phyloP scores from a whole-genome alignment of 2,329 filamentous ascomycete genomes.

The Chaetomiaceae sp. region DNA sequence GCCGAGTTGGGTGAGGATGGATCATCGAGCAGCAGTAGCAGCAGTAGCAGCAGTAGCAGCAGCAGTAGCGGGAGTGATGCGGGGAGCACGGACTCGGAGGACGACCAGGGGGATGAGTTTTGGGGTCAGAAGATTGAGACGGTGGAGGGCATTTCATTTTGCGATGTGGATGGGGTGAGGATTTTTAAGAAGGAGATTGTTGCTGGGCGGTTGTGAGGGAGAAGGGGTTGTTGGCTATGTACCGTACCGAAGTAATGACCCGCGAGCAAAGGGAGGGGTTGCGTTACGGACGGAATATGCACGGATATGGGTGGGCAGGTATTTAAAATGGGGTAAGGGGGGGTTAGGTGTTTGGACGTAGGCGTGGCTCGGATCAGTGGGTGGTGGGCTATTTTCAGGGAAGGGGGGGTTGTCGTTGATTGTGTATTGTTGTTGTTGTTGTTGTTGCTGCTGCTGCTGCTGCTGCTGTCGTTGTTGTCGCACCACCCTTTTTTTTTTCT shows the following conservation, averaged over 20 bases:
- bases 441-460: no score
- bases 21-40: no score
- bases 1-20: neutral
- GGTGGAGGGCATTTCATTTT: conserved; percentile 39
- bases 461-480: no score
- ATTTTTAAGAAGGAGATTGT: conserved; percentile 58
- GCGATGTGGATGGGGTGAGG: conserved; percentile 44
- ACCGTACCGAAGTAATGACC: no score
- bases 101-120: conserved; percentile 32
- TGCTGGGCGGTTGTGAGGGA: conserved; percentile 37
- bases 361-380: no score
- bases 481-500: no score
- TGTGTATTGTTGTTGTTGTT: neutral
- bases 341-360: no score
- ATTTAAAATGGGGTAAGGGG: neutral
- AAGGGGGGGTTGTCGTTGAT: no score
- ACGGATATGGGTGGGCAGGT: no score
- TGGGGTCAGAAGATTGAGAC: conserved; percentile 34
- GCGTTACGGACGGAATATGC: no score
- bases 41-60: conserved; percentile 27
- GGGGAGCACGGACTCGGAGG: conserved; percentile 26
- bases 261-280: neutral
- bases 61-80: conserved; percentile 35
- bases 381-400: no score
- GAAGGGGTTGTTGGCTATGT: no score